Base-by-base conservation (phyloP, 2,329 filamentous ascomycete species). In the Ceratocystis eucalypticola region DNA sequence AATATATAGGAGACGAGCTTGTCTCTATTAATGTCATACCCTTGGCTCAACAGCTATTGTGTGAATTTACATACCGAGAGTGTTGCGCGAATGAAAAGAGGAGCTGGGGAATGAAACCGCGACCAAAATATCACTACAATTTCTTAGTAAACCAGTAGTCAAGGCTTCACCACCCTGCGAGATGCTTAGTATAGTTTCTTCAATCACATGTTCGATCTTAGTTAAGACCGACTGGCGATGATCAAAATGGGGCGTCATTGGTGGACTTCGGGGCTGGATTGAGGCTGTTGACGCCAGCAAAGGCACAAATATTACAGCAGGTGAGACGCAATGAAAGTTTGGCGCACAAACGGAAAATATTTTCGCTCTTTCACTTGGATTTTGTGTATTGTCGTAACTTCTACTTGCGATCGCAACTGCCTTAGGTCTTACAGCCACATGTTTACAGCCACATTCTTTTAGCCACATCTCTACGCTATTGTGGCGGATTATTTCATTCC, bases 1-100 rank as follows among this genome's bases (percentile, higher is more conserved):
- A 61, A 88, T 81, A 7, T 80, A 77, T 37, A 88, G 74, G 5
- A 86, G 71, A 4, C 80, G 79, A 45, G 81, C 84, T 87, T 63
- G 3, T 30, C 1, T 3, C 25, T 41, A 57, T 50, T 17, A 67
- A 46, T n/a, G 37, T 3, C 3, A 41, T 41, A 12, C 12, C 37
- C 12, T 41, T 5, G 8, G 15, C 4, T 53, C 10, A 53, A 15
- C 20, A 53, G 2, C 46, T 20, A 22, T 22, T 53, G 25, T 2
- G 48, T 57, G 5, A 25, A 6, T 22, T 5, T 12, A 22, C 45
- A 30, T 64, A 64, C 62, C 62, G 10, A 64, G 28, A 3, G 62
- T 53, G 8, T 64, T 64, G 28, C 28, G 22, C 5, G 46, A 33
- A 2, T 37, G 4, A 3, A 22, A 17, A 12, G 17, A 37, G 6